Base-by-base conservation (phyloP, 352 stramenopile genomes). In the Elongisporangium undulatum region DNA sequence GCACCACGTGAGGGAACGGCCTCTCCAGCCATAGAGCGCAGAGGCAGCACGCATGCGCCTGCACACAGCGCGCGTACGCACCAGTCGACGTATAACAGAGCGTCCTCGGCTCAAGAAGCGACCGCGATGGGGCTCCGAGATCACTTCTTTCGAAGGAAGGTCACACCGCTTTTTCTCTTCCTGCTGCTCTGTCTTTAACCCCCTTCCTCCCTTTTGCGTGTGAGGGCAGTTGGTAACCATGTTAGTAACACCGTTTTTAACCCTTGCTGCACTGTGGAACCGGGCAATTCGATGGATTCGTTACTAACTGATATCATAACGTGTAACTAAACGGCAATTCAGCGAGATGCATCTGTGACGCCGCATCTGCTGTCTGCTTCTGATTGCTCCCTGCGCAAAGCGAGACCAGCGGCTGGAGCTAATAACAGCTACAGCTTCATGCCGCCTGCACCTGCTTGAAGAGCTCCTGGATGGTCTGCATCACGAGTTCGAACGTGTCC, bases 401-500 rank as follows among this genome's bases (percentile, higher is more conserved):
- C 34, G 34, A 39, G 29, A 45, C 34, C 34, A 45, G 34, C 3
- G 34, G 12, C 10, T 5, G 23, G 23, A 26, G 23, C 23, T 26
- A 26, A 26, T 5, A 5, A 26, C 23, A 26, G 23, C n/a, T 26
- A 26, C 23, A 26, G 34, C 34, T 45, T 45, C 34, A 45, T 17
- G 34, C 34, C 12, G 34, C 63, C 26, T 74, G 62, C 5, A 65
- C 58, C 24, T 73, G 67, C 0, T 17, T 51, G 55, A 85, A 75
- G 21, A 89, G 71, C 55, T 73, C 50, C 54, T 82, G 77, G 17
- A 91, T 65, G 3, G 59, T 68, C 60, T 87, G 75, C 81, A 95
- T 90, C 29, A 95, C 66, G 24, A 78, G 54, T 58, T 92, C 83
- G 59, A 93, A 95, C 15, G 82, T 86, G 26, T 50, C 58, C 2